These are phyloP conservation scores for Venturia carpophila DNA, from an alignment of 2,329 filamentous ascomycete species.

Conservation along the genomic window DNA sequence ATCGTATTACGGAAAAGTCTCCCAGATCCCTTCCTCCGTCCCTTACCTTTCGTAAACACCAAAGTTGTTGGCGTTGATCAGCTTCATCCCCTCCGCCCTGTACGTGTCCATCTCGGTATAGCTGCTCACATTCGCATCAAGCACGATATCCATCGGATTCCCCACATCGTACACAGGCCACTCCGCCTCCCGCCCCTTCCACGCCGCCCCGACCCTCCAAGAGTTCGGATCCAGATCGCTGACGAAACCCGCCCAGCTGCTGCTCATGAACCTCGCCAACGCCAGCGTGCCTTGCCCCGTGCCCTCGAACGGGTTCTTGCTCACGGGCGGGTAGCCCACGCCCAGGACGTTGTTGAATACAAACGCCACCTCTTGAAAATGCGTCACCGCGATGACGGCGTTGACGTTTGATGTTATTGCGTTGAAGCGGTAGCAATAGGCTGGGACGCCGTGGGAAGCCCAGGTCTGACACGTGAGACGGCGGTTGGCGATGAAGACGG, in stretches of 20 bases:
- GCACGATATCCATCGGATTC: slow-evolving; percentile 37
- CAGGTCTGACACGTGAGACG: slow-evolving; percentile 47
- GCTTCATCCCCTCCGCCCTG: slow-evolving; percentile 37
- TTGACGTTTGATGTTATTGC: slow-evolving; percentile 42
- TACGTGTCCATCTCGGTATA: slow-evolving; percentile 38
- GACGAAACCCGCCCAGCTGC: slow-evolving; percentile 40
- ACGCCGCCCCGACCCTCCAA: slow-evolving; percentile 14
- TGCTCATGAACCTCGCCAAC: slow-evolving; percentile 38
- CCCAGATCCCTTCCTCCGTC: background rate
- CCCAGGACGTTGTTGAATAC: slow-evolving; percentile 41
- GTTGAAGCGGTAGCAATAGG: slow-evolving; percentile 58
- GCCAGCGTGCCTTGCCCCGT: slow-evolving; percentile 32
- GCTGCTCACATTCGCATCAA: slow-evolving; percentile 39
- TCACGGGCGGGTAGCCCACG: slow-evolving; percentile 34
- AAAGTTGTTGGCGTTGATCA: slow-evolving; percentile 30
- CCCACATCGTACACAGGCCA: slow-evolving; percentile 37
- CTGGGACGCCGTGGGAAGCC: slow-evolving; percentile 40
- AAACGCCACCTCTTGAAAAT: slow-evolving; percentile 47
- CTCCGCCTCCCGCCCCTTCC: slow-evolving; percentile 15
- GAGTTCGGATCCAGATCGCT: slow-evolving; percentile 35
- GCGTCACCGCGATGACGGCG: slow-evolving; percentile 38
- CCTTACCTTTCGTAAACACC: slow-evolving; percentile 15
- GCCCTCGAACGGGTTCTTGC: slow-evolving; percentile 27
- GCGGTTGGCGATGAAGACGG: slow-evolving; percentile 48
- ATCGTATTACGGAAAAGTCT: no score